Evolutionary conservation across 2,329 filamentous ascomycete species (phyloP).

Genomic region (Zymoseptoria crescenta): DNA sequence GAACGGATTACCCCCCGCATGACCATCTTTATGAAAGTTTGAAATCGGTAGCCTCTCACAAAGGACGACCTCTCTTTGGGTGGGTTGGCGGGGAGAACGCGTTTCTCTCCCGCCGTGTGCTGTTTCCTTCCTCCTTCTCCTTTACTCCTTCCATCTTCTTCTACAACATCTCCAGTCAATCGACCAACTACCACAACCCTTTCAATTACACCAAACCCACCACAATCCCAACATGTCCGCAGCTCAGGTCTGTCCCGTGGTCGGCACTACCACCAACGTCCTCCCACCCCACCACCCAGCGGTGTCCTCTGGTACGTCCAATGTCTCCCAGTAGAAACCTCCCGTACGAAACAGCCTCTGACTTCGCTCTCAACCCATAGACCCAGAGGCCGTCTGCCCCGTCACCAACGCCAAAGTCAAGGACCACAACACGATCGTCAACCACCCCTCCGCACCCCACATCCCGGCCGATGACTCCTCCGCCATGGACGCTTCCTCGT

Average conservation of each 20-base stretch:
- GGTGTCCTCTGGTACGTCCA: constrained; percentile 11
- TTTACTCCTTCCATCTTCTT: not conserved
- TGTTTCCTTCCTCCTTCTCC: not conserved
- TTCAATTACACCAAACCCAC: not conserved
- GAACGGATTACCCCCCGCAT: not conserved
- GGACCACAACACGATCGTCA: constrained; percentile 37
- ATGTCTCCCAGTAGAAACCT: not conserved
- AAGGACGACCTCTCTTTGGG: not conserved
- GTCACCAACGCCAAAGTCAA: constrained; percentile 39
- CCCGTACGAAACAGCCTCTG: not conserved
- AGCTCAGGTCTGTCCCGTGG: constrained; percentile 24
- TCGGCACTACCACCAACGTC: constrained; percentile 37
- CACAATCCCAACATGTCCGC: constrained; percentile 5
- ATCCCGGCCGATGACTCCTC: constrained; percentile 20
- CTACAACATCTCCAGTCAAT: not conserved
- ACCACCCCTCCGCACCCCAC: constrained; percentile 33
- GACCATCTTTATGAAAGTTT: not conserved
- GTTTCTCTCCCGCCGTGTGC: not conserved
- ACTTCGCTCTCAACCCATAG: constrained; percentile 2
- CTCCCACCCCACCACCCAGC: constrained; percentile 39
- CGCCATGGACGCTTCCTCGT: constrained; percentile 31
- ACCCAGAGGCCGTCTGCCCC: constrained; percentile 38
- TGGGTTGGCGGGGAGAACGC: not conserved
- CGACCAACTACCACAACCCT: not conserved
- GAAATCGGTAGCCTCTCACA: not conserved